Evolutionary conservation across 768 basidiomycete genomes (phyloP), one percentile per base, ranked within the genome.

Genomic region (Hericium coralloides): DNA sequence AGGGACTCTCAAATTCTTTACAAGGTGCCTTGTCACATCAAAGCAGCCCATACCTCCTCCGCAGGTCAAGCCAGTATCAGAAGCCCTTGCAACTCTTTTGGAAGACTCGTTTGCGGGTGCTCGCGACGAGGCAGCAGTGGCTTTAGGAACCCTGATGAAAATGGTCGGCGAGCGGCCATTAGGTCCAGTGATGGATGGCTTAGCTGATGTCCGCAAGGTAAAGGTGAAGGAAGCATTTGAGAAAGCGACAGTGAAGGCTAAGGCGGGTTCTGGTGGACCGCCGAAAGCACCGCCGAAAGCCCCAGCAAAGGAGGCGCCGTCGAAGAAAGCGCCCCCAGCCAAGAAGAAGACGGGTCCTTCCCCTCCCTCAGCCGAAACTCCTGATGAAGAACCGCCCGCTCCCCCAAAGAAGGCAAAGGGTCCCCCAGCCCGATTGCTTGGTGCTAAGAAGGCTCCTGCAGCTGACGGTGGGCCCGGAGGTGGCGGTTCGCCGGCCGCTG

Each of bases 171-270:
- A 98, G 67, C 78, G 95, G 26, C 86, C 88, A 17, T 78, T 99
- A 48, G 93, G 88, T 66, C 91, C 91, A 1, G 74, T 89, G 7
- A 79, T 95, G 75, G 95, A 98, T 60, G 76, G 80, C 9, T 74
- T 98, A 56, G 84, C 90, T 17, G 94, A 98, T 64, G 76, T 95
- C 20, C 78, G 93, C 61, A 94, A 92, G 71, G 78, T 77, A 2
- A 99, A 98, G 72, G 92, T 99, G 54, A 95, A 89, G 70, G 97
- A 98, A 67, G 90, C 92, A 1, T 90, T 82, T 62, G 94, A 92
- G 57, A 92, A 88, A 64, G 93, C 92, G 3, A 84, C 84, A n/a
- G 90, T 98, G 41, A 95, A 91, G 69, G 90, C 85, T 65, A 95
- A 91, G 70, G 74, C 77, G 8, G 85, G 87, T 8, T 74, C 73